Conservation (phyloP, 768 basidiomycete genomes). For the Tricholoma flavovirens region DNA sequence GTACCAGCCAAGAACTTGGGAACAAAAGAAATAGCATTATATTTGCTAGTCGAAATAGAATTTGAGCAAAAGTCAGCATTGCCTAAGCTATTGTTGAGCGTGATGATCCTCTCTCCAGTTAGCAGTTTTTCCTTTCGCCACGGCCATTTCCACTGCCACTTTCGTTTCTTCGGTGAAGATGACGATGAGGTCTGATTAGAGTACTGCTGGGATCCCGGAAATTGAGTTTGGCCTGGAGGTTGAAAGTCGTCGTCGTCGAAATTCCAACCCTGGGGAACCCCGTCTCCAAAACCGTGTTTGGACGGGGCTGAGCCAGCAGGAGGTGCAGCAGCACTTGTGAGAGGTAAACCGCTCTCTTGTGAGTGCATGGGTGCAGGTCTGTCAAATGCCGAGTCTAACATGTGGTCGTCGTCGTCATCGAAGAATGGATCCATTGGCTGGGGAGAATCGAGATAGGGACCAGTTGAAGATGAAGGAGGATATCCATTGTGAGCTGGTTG, state of each 20-base stretch:
- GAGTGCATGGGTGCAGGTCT: conserved; percentile 43
- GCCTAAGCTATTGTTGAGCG: conserved; percentile 69
- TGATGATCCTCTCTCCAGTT: conserved; percentile 72
- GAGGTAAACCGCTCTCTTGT: conserved; percentile 51
- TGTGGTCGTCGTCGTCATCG: conserved; percentile 75
- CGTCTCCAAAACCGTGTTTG: conserved; percentile 37
- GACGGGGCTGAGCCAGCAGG: conserved; percentile 54
- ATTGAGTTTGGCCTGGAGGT: conserved; percentile 29
- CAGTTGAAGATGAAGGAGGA: conserved; percentile 45
- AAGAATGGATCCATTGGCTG: conserved; percentile 82
- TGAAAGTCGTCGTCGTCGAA: conserved; percentile 63
- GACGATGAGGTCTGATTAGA: conserved; percentile 33
- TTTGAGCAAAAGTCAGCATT: conserved; percentile 72
- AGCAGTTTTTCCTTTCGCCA: conserved; percentile 68
- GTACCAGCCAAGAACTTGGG: conserved; percentile 91
- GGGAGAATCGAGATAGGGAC: conserved; percentile 38
- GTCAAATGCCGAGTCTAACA: conserved; percentile 65
- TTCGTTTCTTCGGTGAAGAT: conserved; percentile 28
- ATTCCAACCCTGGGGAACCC: conserved; percentile 64
- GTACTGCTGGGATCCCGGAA: conserved; percentile 20
- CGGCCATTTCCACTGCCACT: conserved; percentile 71
- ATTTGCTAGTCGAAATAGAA: conserved; percentile 91
- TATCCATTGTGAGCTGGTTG: conserved; percentile 52
- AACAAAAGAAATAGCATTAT: conserved; percentile 79
- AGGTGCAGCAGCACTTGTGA: conserved; percentile 53